Evolutionary conservation across 1,284 basidiomycete species (phyloP), one percentile per base, ranked within the genome.

Genomic region (Cryptococcus wingfieldii): DNA sequence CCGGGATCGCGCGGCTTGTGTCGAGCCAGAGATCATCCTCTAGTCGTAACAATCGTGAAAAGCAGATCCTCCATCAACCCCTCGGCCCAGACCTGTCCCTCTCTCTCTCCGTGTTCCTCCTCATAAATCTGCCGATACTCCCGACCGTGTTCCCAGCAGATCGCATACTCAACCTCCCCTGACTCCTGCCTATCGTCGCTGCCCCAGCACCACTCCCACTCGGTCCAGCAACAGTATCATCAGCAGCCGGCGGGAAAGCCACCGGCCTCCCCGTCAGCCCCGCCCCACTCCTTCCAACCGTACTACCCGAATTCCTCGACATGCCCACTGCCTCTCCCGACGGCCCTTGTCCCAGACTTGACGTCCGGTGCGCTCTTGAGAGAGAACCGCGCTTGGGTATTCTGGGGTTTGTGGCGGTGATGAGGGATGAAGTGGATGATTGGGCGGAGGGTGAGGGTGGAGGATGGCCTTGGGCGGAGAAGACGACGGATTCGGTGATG

Each of bases 401-500:
- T 4, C n/a, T 18, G 16, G 27, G 25, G 16, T 31, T 27, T 16
- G 19, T 23, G 19, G 43, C 45, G 16, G 27, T 46, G 53, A 38
- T n/a, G 14, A 27, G 34, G 34, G 45, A 38, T 39, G 45, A 46
- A 3, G 52, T 56, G 14, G 56, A 55, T 19, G 39, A 43, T 16
- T 34, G 14, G n/a, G 45, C 48, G 31, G 28, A 45, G 16, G 34
- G 53, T 27, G 48, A 23, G 1, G 50, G 47, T 13, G 50, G 48
- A 9, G 57, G 54, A 0, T 50, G 34, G 18, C 37, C 48, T 7
- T 38, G 48, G 19, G 57, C 51, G 7, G 64, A 62, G 48, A 63
- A 67, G 19, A 61, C 60, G 16, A 62, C 56, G 9, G 53, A 54
- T 46, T 67, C 65, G 37, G 58, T 54, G 53, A 67, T 65, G 28